phyloP scores from a whole-genome alignment of 805 yeast species.

The Pichia sporocuriosa region DNA sequence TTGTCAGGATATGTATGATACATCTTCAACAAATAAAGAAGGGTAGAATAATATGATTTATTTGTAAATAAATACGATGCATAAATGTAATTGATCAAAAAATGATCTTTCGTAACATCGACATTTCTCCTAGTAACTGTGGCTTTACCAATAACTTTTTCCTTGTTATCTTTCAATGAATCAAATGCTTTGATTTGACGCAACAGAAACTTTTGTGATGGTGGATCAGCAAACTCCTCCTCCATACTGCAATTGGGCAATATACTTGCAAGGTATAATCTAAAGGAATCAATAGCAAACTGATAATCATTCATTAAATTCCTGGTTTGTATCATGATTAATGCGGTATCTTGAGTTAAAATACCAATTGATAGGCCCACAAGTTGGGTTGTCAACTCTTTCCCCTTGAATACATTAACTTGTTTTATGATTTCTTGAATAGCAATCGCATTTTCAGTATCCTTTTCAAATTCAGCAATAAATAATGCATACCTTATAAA shows the following conservation, averaged over 20 bases:
- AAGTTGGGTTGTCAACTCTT: conserved; percentile 53
- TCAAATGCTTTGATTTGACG: conserved; percentile 90
- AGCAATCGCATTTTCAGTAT: conserved; percentile 54
- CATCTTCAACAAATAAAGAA: conserved; percentile 69
- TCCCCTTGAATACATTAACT: conserved; percentile 67
- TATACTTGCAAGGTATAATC: conserved; percentile 55
- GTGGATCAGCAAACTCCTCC: conserved; percentile 55
- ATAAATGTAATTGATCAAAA: conserved; percentile 59
- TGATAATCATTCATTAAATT: conserved; percentile 60
- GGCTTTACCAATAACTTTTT: conserved; percentile 63
- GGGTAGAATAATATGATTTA: conserved; percentile 73
- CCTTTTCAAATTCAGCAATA: conserved; percentile 50
- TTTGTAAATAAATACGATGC: conserved; percentile 76
- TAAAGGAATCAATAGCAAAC: conserved; percentile 63
- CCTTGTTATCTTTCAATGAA: conserved; percentile 39
- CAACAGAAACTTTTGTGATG: conserved; percentile 83
- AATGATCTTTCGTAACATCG: conserved; percentile 46
- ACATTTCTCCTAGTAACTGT: conserved; percentile 53
- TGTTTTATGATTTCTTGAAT: conserved; percentile 69
- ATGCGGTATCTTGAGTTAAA: conserved; percentile 40
- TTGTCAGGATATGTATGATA: conserved; percentile 63
- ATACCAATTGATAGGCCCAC: conserved; percentile 57
- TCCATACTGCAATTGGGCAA: conserved; percentile 21
- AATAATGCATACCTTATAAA: conserved; percentile 74
- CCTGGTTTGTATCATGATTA: conserved; percentile 54